Percentiles rank a stretch among this genome's conserved stretches.
Evolutionary conservation across 106 monocot genomes (phyloP).

Genomic region (Agapanthus africanus): DNA sequence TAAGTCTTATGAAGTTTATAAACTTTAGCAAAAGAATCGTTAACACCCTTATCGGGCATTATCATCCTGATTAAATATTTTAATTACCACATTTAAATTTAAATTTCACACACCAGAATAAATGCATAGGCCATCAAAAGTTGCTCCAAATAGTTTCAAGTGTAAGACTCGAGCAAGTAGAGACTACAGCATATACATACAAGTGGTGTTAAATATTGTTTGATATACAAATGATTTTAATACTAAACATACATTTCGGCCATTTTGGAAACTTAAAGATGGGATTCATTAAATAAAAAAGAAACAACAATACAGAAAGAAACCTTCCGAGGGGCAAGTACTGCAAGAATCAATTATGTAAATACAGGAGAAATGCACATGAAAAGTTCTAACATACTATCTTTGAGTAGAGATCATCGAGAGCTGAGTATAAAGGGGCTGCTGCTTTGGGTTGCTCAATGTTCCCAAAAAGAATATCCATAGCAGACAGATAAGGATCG

Average conservation of each 20-base stretch:
- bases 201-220: too few relatives aligned
- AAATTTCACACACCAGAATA: too few relatives aligned
- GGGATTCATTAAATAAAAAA: not conserved
- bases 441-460: slow-evolving; percentile 70
- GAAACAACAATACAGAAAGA: not conserved
- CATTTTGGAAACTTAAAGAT: not conserved
- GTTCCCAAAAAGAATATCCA: slow-evolving; percentile 58
- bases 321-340: not conserved
- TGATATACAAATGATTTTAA: too few relatives aligned
- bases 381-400: not conserved
- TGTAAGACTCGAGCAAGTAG: not conserved
- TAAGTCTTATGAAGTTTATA: too few relatives aligned
- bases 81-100: too few relatives aligned
- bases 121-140: too few relatives aligned
- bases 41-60: too few relatives aligned
- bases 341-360: not conserved
- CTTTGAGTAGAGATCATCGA: slow-evolving; percentile 16
- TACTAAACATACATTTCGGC: not conserved
- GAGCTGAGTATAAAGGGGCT: slow-evolving; percentile 50
- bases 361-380: slow-evolving; percentile 2
- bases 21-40: too few relatives aligned
- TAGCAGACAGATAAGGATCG: slow-evolving; percentile 67
- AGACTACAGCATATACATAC: not conserved
- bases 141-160: not conserved
- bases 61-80: too few relatives aligned